These are phyloP conservation scores for Quercus rubra DNA, from an alignment of 306 rosid genomes.

Conservation along the genomic window DNA sequence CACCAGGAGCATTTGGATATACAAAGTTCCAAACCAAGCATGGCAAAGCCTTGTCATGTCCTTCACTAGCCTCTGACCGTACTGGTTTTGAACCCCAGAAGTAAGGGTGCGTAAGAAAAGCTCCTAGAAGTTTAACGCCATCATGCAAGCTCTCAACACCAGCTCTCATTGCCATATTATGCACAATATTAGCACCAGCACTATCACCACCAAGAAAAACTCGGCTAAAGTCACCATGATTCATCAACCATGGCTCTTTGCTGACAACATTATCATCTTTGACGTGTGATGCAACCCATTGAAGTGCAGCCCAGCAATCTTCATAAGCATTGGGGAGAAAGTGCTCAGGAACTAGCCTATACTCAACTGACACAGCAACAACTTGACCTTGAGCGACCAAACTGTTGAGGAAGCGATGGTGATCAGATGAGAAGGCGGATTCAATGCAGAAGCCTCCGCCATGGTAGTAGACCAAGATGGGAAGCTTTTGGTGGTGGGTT, in stretches of 20 bases:
- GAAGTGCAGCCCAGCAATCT: constrained; percentile 32
- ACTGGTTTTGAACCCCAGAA: constrained; percentile 36
- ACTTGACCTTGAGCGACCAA: constrained; percentile 4
- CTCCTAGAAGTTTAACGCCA: constrained; percentile 28
- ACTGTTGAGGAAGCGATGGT: constrained; percentile 4
- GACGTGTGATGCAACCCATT: constrained; percentile 30
- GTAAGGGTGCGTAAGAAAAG: constrained; percentile 41
- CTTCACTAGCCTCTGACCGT: constrained; percentile 12
- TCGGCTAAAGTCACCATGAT: constrained; percentile 27
- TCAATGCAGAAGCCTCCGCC: constrained; percentile 38
- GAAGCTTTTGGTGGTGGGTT: constrained; percentile 19
- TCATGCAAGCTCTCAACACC: constrained; percentile 38
- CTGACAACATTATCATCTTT: neutral
- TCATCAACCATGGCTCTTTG: constrained; percentile 37
- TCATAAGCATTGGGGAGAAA: constrained; percentile 37
- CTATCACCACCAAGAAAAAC: constrained; percentile 49
- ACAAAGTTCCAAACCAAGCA: constrained; percentile 30
- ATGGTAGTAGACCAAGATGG: constrained; percentile 36
- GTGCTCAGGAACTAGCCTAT: constrained; percentile 29
- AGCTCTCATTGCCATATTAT: constrained; percentile 37
- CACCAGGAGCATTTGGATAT: constrained; percentile 34
- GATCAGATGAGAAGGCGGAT: constrained; percentile 33
- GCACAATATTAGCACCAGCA: constrained; percentile 44
- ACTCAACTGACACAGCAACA: constrained; percentile 23
- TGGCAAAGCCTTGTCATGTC: neutral